A percentile compares a stretch with the other conserved stretches of the same genome.
These are phyloP conservation scores for Cordyceps fumosorosea DNA, from an alignment of 2,329 filamentous ascomycete genomes.

Conservation along the genomic window DNA sequence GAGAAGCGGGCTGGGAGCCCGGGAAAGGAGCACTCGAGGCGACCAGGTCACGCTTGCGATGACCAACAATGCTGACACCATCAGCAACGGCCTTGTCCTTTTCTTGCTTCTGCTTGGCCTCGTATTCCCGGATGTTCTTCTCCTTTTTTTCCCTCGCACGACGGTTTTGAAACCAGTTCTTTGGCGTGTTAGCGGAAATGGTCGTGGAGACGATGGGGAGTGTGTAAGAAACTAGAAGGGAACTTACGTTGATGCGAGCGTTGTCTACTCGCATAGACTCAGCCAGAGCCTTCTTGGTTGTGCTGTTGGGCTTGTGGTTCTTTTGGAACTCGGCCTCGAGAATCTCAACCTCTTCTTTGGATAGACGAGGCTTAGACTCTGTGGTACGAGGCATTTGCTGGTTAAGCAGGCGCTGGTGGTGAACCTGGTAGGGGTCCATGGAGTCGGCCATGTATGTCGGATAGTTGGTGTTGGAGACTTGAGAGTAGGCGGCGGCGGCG, in stretches of 20 bases:
- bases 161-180: conserved; percentile 67
- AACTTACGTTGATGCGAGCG: conserved; percentile 54
- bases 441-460: conserved; percentile 31
- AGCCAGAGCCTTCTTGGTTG: conserved; percentile 53
- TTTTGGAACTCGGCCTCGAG: conserved; percentile 56
- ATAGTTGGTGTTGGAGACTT: conserved; percentile 27
- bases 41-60: conserved; percentile 30
- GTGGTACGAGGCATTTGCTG: conserved; percentile 35
- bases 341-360: conserved; percentile 53
- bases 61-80: conserved; percentile 22
- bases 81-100: conserved; percentile 26
- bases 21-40: conserved; percentile 36
- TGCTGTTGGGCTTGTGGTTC: conserved; percentile 59
- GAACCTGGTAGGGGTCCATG: conserved; percentile 31
- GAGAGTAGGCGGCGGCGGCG: conserved; percentile 27
- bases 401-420: conserved; percentile 31
- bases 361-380: conserved; percentile 47
- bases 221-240: neutral
- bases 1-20: conserved; percentile 18
- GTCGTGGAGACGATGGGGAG: neutral
- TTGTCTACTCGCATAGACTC: conserved; percentile 57
- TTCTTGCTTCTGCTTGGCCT: conserved; percentile 31
- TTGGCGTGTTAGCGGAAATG: conserved; percentile 23
- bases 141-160: conserved; percentile 60
- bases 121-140: conserved; percentile 42